Percentiles rank a stretch among this genome's conserved stretches.
Conservation (phyloP, 176 grass and related monocot genomes). For the Rhynchospora pubera region DNA sequence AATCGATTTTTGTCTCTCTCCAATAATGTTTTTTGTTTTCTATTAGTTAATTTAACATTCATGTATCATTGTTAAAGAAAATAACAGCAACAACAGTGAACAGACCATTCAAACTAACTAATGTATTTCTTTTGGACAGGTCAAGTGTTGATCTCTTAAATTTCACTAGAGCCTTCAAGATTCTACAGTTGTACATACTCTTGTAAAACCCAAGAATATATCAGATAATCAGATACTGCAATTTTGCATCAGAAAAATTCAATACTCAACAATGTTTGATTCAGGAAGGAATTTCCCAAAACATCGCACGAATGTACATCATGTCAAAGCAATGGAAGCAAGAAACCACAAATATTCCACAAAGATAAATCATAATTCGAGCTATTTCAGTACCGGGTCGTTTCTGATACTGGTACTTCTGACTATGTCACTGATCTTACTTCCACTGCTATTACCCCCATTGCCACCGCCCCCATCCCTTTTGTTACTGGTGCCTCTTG, state of each 20-base stretch:
- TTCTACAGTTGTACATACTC: neutral
- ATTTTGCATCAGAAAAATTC: neutral
- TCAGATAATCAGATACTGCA: neutral
- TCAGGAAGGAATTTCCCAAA: neutral
- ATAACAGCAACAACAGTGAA: neutral
- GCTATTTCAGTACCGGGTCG: constrained; percentile 44
- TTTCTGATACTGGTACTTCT: constrained; percentile 43
- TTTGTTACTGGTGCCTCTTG: constrained; percentile 49
- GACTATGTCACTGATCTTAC: constrained; percentile 45
- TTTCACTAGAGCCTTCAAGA: neutral
- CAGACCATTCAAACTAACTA: neutral
- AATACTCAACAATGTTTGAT: neutral
- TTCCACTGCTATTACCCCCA: constrained; percentile 62
- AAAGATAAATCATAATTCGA: constrained; percentile 14
- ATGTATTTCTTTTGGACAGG: neutral
- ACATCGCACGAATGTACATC: neutral
- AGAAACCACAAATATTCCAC: neutral
- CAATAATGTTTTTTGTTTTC: neutral
- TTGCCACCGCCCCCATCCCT: constrained; percentile 61
- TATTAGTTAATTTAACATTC: neutral
- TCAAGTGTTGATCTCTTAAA: neutral
- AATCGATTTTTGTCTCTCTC: neutral
- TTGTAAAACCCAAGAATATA: neutral
- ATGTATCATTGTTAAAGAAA: neutral
- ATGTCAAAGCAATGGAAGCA: neutral